phyloP scores from a whole-genome alignment of 2,329 filamentous ascomycete genomes.

The Monosporascus sp. region DNA sequence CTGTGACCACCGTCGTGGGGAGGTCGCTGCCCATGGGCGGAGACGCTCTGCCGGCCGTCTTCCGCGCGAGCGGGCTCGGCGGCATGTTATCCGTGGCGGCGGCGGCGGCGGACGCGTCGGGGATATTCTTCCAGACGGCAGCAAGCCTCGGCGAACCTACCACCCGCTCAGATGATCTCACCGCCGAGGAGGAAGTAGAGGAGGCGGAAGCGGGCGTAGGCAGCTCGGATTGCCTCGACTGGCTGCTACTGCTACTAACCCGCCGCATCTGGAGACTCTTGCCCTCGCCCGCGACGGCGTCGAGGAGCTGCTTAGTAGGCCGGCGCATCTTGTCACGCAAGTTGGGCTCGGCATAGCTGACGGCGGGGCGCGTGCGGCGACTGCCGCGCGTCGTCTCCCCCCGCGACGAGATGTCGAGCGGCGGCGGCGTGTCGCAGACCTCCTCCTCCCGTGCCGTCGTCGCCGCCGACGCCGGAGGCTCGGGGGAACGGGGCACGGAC shows the following conservation, averaged over 20 bases:
- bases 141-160: no score
- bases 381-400: constrained; percentile 59
- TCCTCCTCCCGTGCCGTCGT: constrained; percentile 29
- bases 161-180: constrained; percentile 15
- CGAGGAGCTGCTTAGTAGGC: constrained; percentile 68
- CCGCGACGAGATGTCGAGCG: constrained; percentile 47
- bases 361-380: constrained; percentile 58
- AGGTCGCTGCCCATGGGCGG: constrained; percentile 10
- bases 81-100: constrained; percentile 9
- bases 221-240: constrained; percentile 24
- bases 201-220: constrained; percentile 1
- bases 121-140: neutral
- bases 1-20: constrained; percentile 29
- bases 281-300: constrained; percentile 64
- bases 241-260: constrained; percentile 30
- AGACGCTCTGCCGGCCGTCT: constrained; percentile 20
- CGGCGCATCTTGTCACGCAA: constrained; percentile 78
- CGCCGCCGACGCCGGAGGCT: constrained; percentile 37
- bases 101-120: neutral
- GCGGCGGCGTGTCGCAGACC: constrained; percentile 53
- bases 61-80: constrained; percentile 38
- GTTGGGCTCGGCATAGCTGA: constrained; percentile 81
- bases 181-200: constrained; percentile 20
- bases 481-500: constrained; percentile 31
- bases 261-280: constrained; percentile 38